A percentile compares a stretch with the other conserved stretches of the same genome.
phyloP scores from a whole-genome alignment of 2,329 filamentous ascomycete genomes.

The Aspergillus puulaauensis region DNA sequence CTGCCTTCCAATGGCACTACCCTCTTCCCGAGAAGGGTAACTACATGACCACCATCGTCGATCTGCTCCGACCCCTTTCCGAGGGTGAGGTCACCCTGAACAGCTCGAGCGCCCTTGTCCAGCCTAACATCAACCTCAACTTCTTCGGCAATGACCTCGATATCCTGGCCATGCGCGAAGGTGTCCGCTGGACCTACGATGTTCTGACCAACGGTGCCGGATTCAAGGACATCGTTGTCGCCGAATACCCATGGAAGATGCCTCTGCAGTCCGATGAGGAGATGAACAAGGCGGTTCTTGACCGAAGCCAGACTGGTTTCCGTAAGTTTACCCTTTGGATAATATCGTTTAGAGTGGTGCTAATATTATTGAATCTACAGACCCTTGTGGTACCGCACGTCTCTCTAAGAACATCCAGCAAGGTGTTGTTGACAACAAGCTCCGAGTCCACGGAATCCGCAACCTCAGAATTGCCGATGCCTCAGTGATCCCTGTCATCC shows the following conservation, averaged over 20 bases:
- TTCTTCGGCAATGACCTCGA: conserved; percentile 51
- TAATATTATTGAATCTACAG: not conserved
- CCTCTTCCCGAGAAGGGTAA: conserved; percentile 45
- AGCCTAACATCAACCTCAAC: conserved; percentile 43
- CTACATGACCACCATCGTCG: conserved; percentile 59
- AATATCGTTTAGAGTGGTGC: not conserved
- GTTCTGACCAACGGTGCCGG: conserved; percentile 58
- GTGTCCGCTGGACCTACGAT: conserved; percentile 55
- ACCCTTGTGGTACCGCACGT: conserved; percentile 58
- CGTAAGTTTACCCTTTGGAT: not conserved
- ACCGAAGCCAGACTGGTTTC: conserved; percentile 36
- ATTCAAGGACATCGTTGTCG: conserved; percentile 46
- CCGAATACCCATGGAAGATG: conserved; percentile 61
- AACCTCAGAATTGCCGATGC: conserved; percentile 58
- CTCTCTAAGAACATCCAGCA: conserved; percentile 49
- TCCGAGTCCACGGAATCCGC: conserved; percentile 56
- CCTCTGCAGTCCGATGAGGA: conserved; percentile 55
- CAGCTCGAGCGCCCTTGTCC: conserved; percentile 35
- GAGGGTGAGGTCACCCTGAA: conserved; percentile 40
- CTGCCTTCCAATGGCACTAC: conserved; percentile 52
- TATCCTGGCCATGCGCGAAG: conserved; percentile 60
- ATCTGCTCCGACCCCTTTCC: conserved; percentile 51
- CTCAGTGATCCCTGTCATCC: conserved; percentile 55
- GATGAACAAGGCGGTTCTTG: conserved; percentile 58
- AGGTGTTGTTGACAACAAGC: conserved; percentile 36